Conservation (phyloP, 208 protist species). For the Wallacemonas collosoma region DNA sequence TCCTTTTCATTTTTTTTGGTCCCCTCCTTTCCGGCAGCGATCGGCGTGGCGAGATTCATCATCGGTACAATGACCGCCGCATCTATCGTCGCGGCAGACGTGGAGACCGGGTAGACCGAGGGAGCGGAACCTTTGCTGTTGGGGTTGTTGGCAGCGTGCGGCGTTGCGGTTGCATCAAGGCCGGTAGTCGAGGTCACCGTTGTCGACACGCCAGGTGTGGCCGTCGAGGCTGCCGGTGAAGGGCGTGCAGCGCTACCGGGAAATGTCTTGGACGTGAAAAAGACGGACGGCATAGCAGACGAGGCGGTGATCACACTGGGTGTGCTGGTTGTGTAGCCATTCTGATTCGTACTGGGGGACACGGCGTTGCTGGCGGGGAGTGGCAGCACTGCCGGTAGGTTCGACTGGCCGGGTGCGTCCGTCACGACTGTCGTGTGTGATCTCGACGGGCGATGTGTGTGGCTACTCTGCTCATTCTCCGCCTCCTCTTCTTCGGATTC, state of each 20-base stretch:
- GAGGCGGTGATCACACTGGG: no score
- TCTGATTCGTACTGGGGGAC: background rate
- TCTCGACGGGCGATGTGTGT: constrained; percentile 1
- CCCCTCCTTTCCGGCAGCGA: background rate
- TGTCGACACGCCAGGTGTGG: no score
- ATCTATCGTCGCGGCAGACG: background rate
- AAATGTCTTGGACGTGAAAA: no score
- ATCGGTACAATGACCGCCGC: background rate
- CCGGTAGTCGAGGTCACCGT: no score
- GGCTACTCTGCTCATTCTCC: background rate
- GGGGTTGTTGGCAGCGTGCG: no score
- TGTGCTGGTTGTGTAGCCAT: no score
- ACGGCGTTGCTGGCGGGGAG: background rate
- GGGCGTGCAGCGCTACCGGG: no score
- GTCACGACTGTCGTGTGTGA: background rate
- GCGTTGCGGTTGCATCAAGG: no score
- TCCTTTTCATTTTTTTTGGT: constrained; percentile 12
- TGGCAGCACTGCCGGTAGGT: background rate
- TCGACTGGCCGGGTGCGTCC: background rate
- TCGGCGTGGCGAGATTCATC: background rate
- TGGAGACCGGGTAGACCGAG: background rate
- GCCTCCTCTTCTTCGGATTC: constrained; percentile 5
- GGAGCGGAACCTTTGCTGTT: background rate
- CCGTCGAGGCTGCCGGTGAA: no score
- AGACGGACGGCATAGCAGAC: no score